Evolutionary conservation across 192 early-diverging fungal species (phyloP), one percentile per base, ranked within the genome.

Genomic region (Linnemannia elongata): DNA sequence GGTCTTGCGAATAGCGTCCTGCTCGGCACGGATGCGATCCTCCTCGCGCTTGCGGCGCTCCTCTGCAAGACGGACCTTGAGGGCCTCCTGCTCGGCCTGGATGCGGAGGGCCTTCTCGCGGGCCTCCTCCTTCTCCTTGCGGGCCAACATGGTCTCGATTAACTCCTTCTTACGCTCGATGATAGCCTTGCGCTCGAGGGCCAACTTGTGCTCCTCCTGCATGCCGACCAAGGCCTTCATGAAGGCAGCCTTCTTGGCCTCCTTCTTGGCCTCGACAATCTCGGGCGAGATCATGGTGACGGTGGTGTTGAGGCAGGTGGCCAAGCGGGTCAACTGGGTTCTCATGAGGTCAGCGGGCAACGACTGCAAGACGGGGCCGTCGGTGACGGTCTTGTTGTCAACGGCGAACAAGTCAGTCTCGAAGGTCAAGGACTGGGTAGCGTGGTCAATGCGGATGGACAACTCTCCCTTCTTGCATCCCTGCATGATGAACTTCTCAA

Each of bases 401-500:
- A 96, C 91, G 47, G 92, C 89, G 74, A 98, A 99, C 44, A 97
- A 88, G 77, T 99, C 97, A 24, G 95, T 97, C 84, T 98, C 97
- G 80, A 99, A 99, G 44, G 95, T 95, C 75, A 99, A 93, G 60
- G 94, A 95, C 75, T 94, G 96, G 22, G 96, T 93, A 76, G 94
- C 93, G 91, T 99, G 97, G 91, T 99, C 97, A 76, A 99, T 92
- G 72, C 98, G 95, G 81, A 99, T 98, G 72, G 93, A 93, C 82
- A 99, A 93, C 88, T 99, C 99, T 41, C 97, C 97, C 88, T 96
- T 97, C 69, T 97, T 95, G 88, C 96, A 97, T 47, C 98, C 99
- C 90, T 97, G 95, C 97, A 99, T 98, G 79, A 99, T 97, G 89
- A 99, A 98, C 88, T 97, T 97, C 92, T 99, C 99, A 80, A 99